Conservation (phyloP, 2,329 filamentous ascomycete species). For the Nemania diffusa region DNA sequence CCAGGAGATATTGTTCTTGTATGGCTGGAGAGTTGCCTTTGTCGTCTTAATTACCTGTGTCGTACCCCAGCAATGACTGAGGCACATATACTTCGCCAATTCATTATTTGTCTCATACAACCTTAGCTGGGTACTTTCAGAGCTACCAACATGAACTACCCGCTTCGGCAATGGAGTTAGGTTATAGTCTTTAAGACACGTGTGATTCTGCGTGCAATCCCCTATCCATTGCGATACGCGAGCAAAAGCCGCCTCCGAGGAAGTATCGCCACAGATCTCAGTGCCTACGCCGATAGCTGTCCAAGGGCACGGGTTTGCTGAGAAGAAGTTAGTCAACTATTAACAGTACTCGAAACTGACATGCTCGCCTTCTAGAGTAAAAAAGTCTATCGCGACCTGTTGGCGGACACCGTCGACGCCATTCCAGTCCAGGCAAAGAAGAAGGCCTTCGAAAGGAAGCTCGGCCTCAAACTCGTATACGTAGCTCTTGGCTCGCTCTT, state of each 20-base stretch:
- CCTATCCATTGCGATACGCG: not conserved
- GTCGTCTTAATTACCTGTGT: slow-evolving; percentile 10
- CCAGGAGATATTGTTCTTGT: slow-evolving; percentile 7
- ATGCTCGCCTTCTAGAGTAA: not conserved
- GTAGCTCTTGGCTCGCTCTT: slow-evolving; percentile 1
- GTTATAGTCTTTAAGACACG: not conserved
- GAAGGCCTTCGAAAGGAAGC: slow-evolving; percentile 10
- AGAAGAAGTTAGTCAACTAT: not conserved
- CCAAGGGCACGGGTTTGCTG: slow-evolving; percentile 6
- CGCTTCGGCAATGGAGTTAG: not conserved
- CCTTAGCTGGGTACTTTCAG: not conserved
- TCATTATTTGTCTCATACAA: slow-evolving; percentile 6
- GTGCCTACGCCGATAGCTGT: not conserved
- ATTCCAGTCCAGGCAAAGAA: slow-evolving; percentile 2
- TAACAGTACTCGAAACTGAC: not conserved
- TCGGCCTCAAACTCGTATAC: slow-evolving; percentile 7
- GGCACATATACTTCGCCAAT: slow-evolving; percentile 14
- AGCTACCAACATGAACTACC: not conserved
- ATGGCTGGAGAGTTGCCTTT: slow-evolving; percentile 3
- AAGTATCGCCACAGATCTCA: slow-evolving; percentile 13
- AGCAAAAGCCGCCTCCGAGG: slow-evolving; percentile 5
- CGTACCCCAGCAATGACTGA: slow-evolving; percentile 32
- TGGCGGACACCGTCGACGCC: not conserved
- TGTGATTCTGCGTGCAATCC: not conserved
- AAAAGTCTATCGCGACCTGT: not conserved